Evolutionary conservation across 306 rosid species (phyloP).

Genomic region (Pterocarpus santalinus): DNA sequence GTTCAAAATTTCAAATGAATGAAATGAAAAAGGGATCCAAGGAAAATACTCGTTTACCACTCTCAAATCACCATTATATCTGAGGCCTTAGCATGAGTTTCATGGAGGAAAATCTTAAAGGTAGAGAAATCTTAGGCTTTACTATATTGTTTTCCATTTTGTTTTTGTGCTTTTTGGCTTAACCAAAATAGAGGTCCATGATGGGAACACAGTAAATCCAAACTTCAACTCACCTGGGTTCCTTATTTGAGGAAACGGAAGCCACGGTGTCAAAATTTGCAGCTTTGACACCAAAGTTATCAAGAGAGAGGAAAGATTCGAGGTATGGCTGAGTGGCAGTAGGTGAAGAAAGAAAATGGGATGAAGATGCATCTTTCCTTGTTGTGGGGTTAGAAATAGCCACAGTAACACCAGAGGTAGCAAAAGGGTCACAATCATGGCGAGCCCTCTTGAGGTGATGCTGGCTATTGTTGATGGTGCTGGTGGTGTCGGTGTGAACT

Average conservation of each 20-base stretch:
- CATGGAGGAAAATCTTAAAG: neutral
- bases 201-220: slow-evolving; percentile 11
- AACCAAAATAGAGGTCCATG: slow-evolving; percentile 20
- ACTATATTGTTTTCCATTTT: neutral
- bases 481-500: slow-evolving; percentile 52
- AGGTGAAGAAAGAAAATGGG: slow-evolving; percentile 56
- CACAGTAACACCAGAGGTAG: slow-evolving; percentile 41
- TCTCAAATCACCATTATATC: no score
- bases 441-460: slow-evolving; percentile 62
- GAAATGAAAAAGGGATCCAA: neutral
- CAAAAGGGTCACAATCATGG: slow-evolving; percentile 52
- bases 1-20: neutral
- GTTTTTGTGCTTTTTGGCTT: neutral
- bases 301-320: slow-evolving; percentile 53
- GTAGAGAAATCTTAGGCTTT: neutral
- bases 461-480: neutral
- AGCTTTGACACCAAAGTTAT: slow-evolving; percentile 48
- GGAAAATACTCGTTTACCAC: neutral
- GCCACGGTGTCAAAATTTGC: slow-evolving; percentile 42
- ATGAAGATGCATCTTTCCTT: slow-evolving; percentile 46
- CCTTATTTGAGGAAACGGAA: slow-evolving; percentile 54
- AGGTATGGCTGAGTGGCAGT: slow-evolving; percentile 48
- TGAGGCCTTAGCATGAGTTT: neutral
- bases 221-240: slow-evolving; percentile 55
- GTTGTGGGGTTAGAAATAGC: slow-evolving; percentile 48